Base-by-base conservation (phyloP, 2,329 filamentous ascomycete species). In the Ceratocystis cubensis region DNA sequence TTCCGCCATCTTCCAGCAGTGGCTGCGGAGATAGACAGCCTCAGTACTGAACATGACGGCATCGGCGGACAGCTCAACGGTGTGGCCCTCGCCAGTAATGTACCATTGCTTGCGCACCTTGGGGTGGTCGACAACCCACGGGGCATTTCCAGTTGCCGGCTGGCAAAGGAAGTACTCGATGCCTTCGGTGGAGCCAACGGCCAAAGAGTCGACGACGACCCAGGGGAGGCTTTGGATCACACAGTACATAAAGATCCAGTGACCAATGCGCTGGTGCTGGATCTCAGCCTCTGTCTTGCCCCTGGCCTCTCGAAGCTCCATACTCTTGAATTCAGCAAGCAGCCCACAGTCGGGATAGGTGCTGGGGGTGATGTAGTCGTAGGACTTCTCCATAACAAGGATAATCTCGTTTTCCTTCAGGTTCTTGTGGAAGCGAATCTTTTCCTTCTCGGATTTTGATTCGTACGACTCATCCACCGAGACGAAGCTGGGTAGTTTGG, bases 81-180 rank as follows among this genome's bases (percentile, higher is more conserved):
- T 68, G 25, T 73, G 70, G 41, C 81, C 80, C 20, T 88, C 89
- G 2, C 88, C 85, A 4, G 89, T 84, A 70, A 88, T 84, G 74
- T 89, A 90, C 88, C 88, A 90, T 71, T 85, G 84, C 76, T 85
- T 85, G 71, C 83, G 82, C 15, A 87, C 81, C 61, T 84, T 78
- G 44, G 80, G 79, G 46, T 83, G 82, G 65, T 88, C 87, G 65
- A 84, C 82, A 59, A 86, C 79, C 89, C 89, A 94, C 0, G 89
- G 89, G 0, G 84, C 80, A 65, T 86, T 85, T 20, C 86, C 87
- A 72, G 88, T 83, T 0, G 88, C 86, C 3, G 88, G 84, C 72
- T 90, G 81, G 74, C 89, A 92, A 33, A 93, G 78, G 77, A 93
- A 94, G 75, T 93, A 91, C 74, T 93, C 89, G 1, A 90, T 87